phyloP scores from a whole-genome alignment of 768 basidiomycete genomes.

The Mycena rebaudengoi region DNA sequence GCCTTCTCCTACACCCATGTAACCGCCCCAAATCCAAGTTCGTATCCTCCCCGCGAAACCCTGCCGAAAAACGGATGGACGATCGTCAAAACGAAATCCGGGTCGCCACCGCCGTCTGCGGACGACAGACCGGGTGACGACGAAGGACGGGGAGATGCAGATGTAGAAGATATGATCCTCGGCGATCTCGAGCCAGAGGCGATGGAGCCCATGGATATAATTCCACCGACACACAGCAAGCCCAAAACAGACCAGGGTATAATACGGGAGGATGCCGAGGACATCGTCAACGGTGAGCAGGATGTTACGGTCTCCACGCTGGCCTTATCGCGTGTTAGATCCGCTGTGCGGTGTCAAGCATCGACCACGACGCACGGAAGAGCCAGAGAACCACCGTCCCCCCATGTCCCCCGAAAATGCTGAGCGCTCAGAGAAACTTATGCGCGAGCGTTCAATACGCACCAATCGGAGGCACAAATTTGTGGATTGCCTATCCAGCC shows the following conservation, averaged over 20 bases:
- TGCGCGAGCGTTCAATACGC: conserved; percentile 80
- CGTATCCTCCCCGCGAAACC: conserved; percentile 66
- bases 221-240: conserved; percentile 45
- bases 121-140: conserved; percentile 31
- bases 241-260: conserved; percentile 53
- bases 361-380: conserved; percentile 48
- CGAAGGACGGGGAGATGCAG: conserved; percentile 57
- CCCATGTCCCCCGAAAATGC: conserved; percentile 39
- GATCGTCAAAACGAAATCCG: conserved; percentile 60
- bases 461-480: conserved; percentile 85
- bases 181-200: conserved; percentile 76
- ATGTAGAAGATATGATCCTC: conserved; percentile 81
- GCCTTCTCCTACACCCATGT: conserved; percentile 87
- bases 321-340: too few relatives aligned
- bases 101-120: conserved; percentile 25
- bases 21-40: conserved; percentile 75
- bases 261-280: conserved; percentile 74
- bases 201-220: conserved; percentile 26
- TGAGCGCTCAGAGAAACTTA: conserved; percentile 65
- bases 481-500: conserved; percentile 75
- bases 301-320: too few relatives aligned
- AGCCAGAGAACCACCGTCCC: conserved; percentile 38
- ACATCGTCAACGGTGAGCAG: conserved; percentile 79
- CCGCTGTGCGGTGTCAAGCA: conserved; percentile 63
- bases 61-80: conserved; percentile 78